phyloP scores from a whole-genome alignment of 108 stramenopile genomes.

The Nannochloropsis gaditana region DNA sequence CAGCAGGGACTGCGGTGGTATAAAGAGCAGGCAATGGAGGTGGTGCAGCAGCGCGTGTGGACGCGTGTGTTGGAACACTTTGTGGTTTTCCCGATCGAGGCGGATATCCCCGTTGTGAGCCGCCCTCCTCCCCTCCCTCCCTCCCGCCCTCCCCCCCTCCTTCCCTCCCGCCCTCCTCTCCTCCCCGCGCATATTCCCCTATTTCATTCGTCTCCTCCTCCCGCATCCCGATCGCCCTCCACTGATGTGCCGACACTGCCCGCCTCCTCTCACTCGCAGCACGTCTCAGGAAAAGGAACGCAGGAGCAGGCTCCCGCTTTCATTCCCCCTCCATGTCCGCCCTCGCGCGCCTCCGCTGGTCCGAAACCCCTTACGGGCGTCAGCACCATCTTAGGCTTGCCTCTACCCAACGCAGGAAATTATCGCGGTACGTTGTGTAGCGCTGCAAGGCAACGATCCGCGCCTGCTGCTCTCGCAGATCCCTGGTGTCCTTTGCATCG shows the following conservation, averaged over 20 bases:
- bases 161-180: no score
- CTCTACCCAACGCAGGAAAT: background rate
- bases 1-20: background rate
- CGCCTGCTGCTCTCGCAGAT: no score
- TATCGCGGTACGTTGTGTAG: background rate
- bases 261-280: no score
- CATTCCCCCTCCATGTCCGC: background rate
- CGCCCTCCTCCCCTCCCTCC: background rate
- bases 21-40: background rate
- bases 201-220: no score
- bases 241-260: no score
- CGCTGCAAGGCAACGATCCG: no score
- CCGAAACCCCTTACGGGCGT: background rate
- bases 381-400: background rate
- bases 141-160: background rate
- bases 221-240: no score
- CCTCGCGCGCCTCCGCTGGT: background rate
- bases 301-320: no score
- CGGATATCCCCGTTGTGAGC: background rate
- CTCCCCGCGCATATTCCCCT: no score
- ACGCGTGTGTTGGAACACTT: background rate
- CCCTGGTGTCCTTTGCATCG: no score
- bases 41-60: background rate
- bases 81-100: slow-evolving; percentile 19
- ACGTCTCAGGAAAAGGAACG: no score